Base-by-base conservation (phyloP, 495 filamentous ascomycete genomes). In the Talaromyces trachyspermus region DNA sequence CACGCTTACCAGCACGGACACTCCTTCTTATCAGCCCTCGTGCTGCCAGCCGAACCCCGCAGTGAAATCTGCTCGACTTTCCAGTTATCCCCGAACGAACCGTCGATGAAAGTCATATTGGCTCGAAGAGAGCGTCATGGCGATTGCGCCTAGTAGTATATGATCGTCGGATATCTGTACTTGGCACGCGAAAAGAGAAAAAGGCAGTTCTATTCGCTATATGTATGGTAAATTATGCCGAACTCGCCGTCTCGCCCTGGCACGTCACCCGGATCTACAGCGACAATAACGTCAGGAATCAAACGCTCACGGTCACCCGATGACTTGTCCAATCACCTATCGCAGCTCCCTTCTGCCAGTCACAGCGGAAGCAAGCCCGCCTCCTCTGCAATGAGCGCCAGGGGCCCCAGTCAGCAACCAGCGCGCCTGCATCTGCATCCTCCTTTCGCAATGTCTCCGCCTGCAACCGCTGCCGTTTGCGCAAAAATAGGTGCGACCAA, bases 401-500 rank as follows among this genome's bases (percentile, higher is more conserved):
- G 43, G n/a, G 22, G 40, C 6, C n/a, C n/a, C 27, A 24, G 7
- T n/a, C 59, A 10, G 56, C 57, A 24, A 54, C 61, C 12, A 53
- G 50, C 42, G 49, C 67, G 4, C 55, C 62, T 35, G 70, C 69
- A 35, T 81, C 62, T 35, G 70, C 69, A 35, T 81, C 81, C 5
- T 76, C 81, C 12, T 95, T 96, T 64, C 84, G 90, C 54, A 95
- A 95, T 62, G 91, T 97, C 50, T 91, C 85, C 52, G 91, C 91
- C 39, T 97, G 91, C 62, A 94, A 95, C 66, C 80, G 91, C 17
- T 97, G 91, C 60, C 80, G 91, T 10, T 67, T 91, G 52, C 80
- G 91, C 53, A 97, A 97, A 68, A 95, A 97, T 57, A 79, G 89
- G 22, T 97, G 91, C 59, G 91, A 97, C 60, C 90, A 95, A 71